phyloP scores from a whole-genome alignment of 2,329 filamentous ascomycete species.

The Ophiostoma ulmi region DNA sequence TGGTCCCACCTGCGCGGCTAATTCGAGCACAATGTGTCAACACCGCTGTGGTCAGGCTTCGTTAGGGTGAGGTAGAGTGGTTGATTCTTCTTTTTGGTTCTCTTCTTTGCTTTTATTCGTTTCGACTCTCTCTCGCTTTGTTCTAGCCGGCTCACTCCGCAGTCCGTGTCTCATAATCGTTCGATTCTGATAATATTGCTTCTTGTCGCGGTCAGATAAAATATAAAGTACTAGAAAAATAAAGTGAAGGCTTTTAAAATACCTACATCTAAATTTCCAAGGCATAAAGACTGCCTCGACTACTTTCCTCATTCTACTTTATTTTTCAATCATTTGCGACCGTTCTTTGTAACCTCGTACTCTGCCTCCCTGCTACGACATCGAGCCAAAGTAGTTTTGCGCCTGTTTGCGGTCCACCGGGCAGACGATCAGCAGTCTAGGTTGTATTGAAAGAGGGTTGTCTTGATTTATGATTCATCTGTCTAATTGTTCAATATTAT shows the following conservation, averaged over 20 bases:
- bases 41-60: background rate
- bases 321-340: no score
- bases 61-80: background rate
- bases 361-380: no score
- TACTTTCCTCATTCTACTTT: no score
- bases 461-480: background rate
- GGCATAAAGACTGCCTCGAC: background rate
- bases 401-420: slow-evolving; percentile 3
- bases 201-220: no score
- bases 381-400: background rate
- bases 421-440: background rate
- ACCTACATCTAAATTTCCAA: background rate
- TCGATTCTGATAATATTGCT: background rate
- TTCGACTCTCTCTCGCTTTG: background rate
- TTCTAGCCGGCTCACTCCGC: background rate
- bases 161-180: background rate
- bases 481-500: no score
- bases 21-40: slow-evolving; percentile 1
- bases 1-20: slow-evolving; percentile 10
- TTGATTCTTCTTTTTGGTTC: background rate
- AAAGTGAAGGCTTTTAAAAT: no score
- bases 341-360: no score
- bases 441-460: background rate
- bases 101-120: background rate
- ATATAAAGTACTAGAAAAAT: no score